Evolutionary conservation across 192 early-diverging fungal genomes (phyloP), one percentile per base, ranked within the genome.

Genomic region (Coemansia sp.): DNA sequence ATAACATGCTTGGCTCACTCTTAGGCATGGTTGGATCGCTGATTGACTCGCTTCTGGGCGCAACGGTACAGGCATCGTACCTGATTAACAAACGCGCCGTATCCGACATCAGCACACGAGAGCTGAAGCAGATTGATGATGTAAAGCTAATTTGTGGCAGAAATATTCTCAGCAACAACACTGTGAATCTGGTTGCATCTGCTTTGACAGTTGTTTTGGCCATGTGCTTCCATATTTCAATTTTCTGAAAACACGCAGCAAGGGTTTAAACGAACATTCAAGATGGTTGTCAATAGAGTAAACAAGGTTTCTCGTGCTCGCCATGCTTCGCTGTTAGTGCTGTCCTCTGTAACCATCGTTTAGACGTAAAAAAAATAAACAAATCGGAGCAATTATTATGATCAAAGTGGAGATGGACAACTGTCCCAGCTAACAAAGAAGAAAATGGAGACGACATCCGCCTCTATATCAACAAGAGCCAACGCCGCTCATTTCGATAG

Each of bases 41-140:
- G 35, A 50, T 75, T 3, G 95, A 96, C 78, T 96, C 95, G 20
- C 36, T 96, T 1, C 72, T 96, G 11, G 95, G 95, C 22, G 93
- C 95, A 1, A 78, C 95, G 0, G 85, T 93, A 63, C 81, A 87
- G 55, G 84, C 86, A 15, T 78, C 90, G 19, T 96, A 91, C 76
- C 84, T 90, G 55, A 82, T 87, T 4, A 46, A 80, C 40, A 71
- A 59, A n/a, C 65, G 50, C 9, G 63, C 59, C 2, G 73, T 65
- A 19, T 79, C 84, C 13, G 87, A 83, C 41, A 76, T 86, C 32
- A 74, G 86, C 33, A 86, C 89, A 50, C 66, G 83, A 7, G 65
- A 81, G 17, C 68, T 84, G 6, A 64, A 69, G 13, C 68, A 71
- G 43, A 74, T 77, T 9, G 72, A 87, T 34, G 81, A 85, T 4